These are phyloP conservation scores for Schizosaccharomyces cryophilus DNA, from an alignment of 805 yeast species.

Conservation along the genomic window DNA sequence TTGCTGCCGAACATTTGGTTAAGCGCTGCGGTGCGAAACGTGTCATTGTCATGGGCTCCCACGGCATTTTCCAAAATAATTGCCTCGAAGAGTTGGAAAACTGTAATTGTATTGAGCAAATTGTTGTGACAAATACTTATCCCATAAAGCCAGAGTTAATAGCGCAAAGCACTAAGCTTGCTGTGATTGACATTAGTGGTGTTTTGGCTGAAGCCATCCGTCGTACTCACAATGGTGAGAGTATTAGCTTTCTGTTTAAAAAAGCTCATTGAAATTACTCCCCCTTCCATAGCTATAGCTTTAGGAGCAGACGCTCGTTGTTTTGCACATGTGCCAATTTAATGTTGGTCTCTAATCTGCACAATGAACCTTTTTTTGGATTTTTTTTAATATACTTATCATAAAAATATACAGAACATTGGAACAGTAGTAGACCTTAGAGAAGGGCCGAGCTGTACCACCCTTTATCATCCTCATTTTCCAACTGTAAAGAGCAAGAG, in stretches of 20 bases:
- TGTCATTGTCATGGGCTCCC: slow-evolving; percentile 82
- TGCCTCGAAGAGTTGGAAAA: slow-evolving; percentile 59
- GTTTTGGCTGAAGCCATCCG: slow-evolving; percentile 95
- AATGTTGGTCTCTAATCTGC: no score
- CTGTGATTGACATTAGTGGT: slow-evolving; percentile 76
- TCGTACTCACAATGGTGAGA: slow-evolving; percentile 95
- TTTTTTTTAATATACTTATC: no score
- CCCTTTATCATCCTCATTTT: no score
- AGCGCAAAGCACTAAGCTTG: slow-evolving; percentile 38
- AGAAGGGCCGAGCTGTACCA: no score
- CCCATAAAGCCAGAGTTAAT: slow-evolving; percentile 47
- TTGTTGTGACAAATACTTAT: slow-evolving; percentile 88
- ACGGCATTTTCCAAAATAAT: slow-evolving; percentile 75
- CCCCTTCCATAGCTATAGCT: no score
- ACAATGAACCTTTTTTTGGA: no score
- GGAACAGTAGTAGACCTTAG: no score
- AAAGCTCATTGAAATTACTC: slow-evolving; percentile 18
- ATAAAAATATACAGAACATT: no score
- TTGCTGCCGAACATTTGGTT: slow-evolving; percentile 94
- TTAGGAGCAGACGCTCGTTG: no score
- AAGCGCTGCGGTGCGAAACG: slow-evolving; percentile 87
- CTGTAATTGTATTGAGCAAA: slow-evolving; percentile 38
- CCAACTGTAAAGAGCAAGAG: no score
- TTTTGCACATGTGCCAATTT: no score
- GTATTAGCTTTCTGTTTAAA: slow-evolving; percentile 78